phyloP scores from a whole-genome alignment of 192 early-diverging fungal species.

The Umbelopsis sp. region DNA sequence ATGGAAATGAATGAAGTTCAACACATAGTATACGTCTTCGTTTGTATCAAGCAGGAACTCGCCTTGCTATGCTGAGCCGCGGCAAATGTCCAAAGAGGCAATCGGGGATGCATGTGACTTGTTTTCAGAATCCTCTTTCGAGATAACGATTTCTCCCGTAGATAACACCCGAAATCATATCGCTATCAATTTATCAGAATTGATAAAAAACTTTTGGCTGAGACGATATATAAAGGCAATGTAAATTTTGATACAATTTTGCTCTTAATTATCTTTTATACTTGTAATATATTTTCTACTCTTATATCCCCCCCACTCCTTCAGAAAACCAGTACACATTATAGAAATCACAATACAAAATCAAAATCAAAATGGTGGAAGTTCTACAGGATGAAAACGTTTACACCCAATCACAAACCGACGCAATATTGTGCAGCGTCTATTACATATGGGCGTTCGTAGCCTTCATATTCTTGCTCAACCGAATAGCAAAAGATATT shows the following conservation, averaged over 20 bases:
- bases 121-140: neutral
- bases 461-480: slow-evolving; percentile 4
- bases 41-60: too few species aligned
- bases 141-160: slow-evolving; percentile 17
- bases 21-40: too few species aligned
- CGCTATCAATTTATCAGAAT: slow-evolving; percentile 15
- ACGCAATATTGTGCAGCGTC: slow-evolving; percentile 9
- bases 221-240: neutral
- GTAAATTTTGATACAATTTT: neutral
- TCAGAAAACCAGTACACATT: too few species aligned
- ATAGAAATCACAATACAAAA: too few species aligned
- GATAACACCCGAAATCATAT: slow-evolving; percentile 15
- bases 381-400: slow-evolving; percentile 8
- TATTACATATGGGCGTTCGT: slow-evolving; percentile 11
- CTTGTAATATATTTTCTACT: neutral
- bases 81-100: neutral
- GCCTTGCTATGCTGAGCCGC: too few species aligned
- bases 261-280: neutral
- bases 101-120: slow-evolving; percentile 15
- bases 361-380: slow-evolving; percentile 3
- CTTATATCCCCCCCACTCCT: neutral
- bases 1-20: too few species aligned
- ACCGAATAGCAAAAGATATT: slow-evolving; percentile 7
- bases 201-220: neutral
- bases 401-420: slow-evolving; percentile 13